phyloP scores from a whole-genome alignment of 2,329 filamentous ascomycete genomes.

The Curvularia lunata region DNA sequence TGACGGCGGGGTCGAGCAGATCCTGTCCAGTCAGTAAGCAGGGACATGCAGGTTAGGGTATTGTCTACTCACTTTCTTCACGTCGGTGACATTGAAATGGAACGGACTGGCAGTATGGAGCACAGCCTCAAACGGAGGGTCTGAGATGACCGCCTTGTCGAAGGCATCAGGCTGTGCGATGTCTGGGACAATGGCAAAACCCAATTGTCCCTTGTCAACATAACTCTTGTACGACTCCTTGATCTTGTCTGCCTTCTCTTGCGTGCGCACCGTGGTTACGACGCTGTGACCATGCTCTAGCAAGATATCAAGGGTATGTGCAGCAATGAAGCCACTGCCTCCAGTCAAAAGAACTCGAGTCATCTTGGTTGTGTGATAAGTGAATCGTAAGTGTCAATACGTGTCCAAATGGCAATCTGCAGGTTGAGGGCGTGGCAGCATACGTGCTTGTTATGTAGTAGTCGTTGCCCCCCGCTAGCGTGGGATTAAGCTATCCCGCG shows the following conservation, averaged over 20 bases:
- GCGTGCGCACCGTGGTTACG: slow-evolving; percentile 67
- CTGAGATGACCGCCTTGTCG: slow-evolving; percentile 63
- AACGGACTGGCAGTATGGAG: slow-evolving; percentile 63
- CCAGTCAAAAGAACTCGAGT: slow-evolving; percentile 54
- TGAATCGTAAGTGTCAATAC: background rate
- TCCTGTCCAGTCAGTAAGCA: slow-evolving; percentile 38
- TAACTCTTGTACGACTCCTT: slow-evolving; percentile 59
- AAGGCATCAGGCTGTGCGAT: slow-evolving; percentile 75
- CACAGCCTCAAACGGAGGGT: slow-evolving; percentile 73
- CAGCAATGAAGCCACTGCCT: slow-evolving; percentile 70
- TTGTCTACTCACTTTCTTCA: slow-evolving; percentile 61
- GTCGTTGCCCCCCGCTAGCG: slow-evolving; percentile 16
- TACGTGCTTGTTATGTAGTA: slow-evolving; percentile 21
- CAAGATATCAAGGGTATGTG: slow-evolving; percentile 66
- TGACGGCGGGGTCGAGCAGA: slow-evolving; percentile 66
- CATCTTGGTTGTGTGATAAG: slow-evolving; percentile 29
- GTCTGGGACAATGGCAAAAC: slow-evolving; percentile 73
- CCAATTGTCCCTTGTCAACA: slow-evolving; percentile 62
- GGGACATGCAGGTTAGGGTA: accelerated
- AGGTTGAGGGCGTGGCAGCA: slow-evolving; percentile 11
- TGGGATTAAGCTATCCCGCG: slow-evolving; percentile 21
- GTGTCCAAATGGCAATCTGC: background rate
- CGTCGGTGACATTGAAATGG: slow-evolving; percentile 74
- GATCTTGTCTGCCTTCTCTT: slow-evolving; percentile 67
- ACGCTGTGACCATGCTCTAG: slow-evolving; percentile 64